Evolutionary conservation across 2,329 filamentous ascomycete genomes (phyloP), one percentile per base, ranked within the genome.

Genomic region (Penicillium glabrum): DNA sequence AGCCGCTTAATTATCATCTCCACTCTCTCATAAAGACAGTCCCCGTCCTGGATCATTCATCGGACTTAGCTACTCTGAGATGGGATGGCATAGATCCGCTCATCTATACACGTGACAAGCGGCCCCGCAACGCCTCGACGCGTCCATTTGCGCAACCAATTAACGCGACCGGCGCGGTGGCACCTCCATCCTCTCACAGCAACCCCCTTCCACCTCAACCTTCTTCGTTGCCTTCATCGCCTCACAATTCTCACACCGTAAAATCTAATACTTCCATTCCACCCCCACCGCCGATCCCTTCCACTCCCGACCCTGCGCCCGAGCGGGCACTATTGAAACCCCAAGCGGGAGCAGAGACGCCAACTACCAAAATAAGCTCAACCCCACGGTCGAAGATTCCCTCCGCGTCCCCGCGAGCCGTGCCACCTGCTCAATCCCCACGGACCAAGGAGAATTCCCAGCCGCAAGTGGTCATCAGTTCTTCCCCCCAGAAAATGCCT

Each of bases 1-100:
- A 79, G 26, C 72, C 77, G 2, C 70, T 89, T 35, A 89, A 89
- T 64, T 76, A 78, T 29, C 86, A 89, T 72, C 72, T 89, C 57
- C 76, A 65, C 75, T 5, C 13, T 33, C 67, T 84, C 8, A 76
- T 74, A 37, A 70, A 72, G 8, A 75, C 68, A 3, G 75, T 84
- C 44, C 31, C 65, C 16, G 69, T 70, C 10, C 73, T 86, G 5
- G 75, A 79, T 44, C 67, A 70, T 48, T 69, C 70, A 10, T 76
- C 80, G 6, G 84, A 88, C 67, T 71, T 88, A 13, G 78, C 75
- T 31, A 87, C 83, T 0, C 79, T 88, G 48, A 77, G 80, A 53
- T 88, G 86, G 86, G 83, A 86, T 65, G 60, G 86, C 3, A 79
- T 88, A 23, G 86, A 88, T 41, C 49, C 61, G 16, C 11, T 51